These are phyloP conservation scores for Russula griseocarnosa DNA, from an alignment of 768 basidiomycete genomes.

Conservation along the genomic window DNA sequence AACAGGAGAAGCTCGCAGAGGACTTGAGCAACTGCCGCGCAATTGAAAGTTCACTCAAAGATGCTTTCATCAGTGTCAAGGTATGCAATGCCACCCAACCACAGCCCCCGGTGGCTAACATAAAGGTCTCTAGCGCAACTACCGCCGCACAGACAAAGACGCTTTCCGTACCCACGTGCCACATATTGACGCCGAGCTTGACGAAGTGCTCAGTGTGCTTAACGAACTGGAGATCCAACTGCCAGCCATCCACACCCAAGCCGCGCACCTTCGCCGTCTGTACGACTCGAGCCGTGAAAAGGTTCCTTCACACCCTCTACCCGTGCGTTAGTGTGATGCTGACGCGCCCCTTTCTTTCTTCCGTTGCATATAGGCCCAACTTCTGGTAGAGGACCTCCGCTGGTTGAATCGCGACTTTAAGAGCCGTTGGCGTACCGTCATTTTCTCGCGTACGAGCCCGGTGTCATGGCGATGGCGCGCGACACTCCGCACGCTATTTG, in stretches of 20 bases:
- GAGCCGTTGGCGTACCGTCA: conserved; percentile 67
- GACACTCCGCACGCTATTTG: conserved; percentile 45
- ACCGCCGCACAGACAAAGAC: conserved; percentile 52
- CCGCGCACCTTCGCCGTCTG: conserved; percentile 55
- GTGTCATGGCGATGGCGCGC: conserved; percentile 70
- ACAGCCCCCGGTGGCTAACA: neutral
- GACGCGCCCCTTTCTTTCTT: neutral
- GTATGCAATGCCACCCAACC: conserved; percentile 37
- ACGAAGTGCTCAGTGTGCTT: conserved; percentile 55
- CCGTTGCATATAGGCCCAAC: conserved; percentile 50
- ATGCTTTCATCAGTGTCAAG: conserved; percentile 56
- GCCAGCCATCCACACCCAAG: conserved; percentile 57
- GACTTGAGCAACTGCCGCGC: conserved; percentile 71
- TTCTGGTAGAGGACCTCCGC: conserved; percentile 57
- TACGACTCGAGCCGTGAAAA: conserved; percentile 71
- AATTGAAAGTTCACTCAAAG: conserved; percentile 65
- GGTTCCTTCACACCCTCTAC: conserved; percentile 37
- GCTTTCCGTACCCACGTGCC: conserved; percentile 60
- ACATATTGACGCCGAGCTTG: conserved; percentile 56
- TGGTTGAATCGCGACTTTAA: conserved; percentile 81
- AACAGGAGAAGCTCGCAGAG: conserved; percentile 60
- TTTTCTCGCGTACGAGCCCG: conserved; percentile 69
- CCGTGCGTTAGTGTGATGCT: neutral
- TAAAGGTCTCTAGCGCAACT: conserved; percentile 45
- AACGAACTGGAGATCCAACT: conserved; percentile 53